A percentile compares a stretch with the other conserved stretches of the same genome.
phyloP scores from a whole-genome alignment of 2,329 filamentous ascomycete species.

The Calycina marina region DNA sequence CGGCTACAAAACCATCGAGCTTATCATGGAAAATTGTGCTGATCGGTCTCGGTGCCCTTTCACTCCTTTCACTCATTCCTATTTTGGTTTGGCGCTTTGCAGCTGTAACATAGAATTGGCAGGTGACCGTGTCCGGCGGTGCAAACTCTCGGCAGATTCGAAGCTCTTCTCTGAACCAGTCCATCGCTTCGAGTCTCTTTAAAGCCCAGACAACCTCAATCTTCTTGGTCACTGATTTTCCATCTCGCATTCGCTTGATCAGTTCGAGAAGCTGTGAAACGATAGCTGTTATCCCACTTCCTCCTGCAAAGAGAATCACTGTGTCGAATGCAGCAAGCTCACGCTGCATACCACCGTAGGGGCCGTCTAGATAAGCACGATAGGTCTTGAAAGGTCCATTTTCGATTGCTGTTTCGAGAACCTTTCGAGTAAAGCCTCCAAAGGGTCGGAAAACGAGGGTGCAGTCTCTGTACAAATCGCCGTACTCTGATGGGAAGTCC shows the following conservation, averaged over 20 bases:
- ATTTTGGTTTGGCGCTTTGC: constrained; percentile 33
- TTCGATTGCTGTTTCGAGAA: constrained; percentile 68
- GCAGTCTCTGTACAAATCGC: constrained; percentile 76
- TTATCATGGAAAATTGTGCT: constrained; percentile 72
- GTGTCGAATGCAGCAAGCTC: constrained; percentile 87
- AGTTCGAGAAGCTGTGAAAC: constrained; percentile 82
- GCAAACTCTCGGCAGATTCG: constrained; percentile 83
- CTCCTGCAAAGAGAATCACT: constrained; percentile 82
- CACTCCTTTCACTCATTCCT: constrained; percentile 17
- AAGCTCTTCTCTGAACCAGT: constrained; percentile 94
- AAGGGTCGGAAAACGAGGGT: constrained; percentile 86
- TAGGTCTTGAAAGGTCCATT: constrained; percentile 88
- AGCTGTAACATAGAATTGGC: constrained; percentile 87
- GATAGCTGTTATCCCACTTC: constrained; percentile 85
- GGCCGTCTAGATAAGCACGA: constrained; percentile 81
- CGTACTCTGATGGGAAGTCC: constrained; percentile 85
- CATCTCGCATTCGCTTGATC: constrained; percentile 93
- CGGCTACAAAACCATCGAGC: constrained; percentile 75
- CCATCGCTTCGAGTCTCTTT: constrained; percentile 82
- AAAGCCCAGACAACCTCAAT: constrained; percentile 91
- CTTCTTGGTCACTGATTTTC: constrained; percentile 81
- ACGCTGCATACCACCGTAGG: constrained; percentile 86
- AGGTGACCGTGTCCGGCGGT: constrained; percentile 75
- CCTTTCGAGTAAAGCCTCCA: constrained; percentile 74
- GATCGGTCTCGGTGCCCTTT: constrained; percentile 45